Conservation (phyloP, 2,329 filamentous ascomycete genomes). For the Fonsecaea pugnacius region DNA sequence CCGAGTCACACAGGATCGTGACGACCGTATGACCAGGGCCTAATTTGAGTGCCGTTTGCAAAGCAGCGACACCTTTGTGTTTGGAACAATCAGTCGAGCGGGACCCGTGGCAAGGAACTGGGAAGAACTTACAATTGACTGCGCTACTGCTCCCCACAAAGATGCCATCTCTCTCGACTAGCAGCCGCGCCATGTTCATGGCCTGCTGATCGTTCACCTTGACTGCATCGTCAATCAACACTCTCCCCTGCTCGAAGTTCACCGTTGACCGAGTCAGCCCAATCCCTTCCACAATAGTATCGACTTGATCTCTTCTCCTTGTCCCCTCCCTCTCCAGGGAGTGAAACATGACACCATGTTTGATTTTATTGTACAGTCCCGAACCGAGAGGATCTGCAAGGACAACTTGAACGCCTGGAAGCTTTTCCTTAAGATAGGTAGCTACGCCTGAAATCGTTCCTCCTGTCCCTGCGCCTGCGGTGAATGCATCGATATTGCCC, state of each 20-base stretch:
- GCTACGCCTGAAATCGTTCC: slow-evolving; percentile 90
- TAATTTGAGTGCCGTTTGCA: slow-evolving; percentile 52
- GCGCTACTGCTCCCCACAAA: slow-evolving; percentile 93
- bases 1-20: slow-evolving; percentile 57
- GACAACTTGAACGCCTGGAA: slow-evolving; percentile 70
- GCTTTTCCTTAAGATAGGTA: slow-evolving; percentile 74
- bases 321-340: slow-evolving; percentile 88
- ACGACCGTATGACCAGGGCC: slow-evolving; percentile 56
- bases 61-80: slow-evolving; percentile 51
- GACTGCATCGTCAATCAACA: slow-evolving; percentile 87
- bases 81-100: slow-evolving; percentile 19
- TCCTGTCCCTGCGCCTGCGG: slow-evolving; percentile 83
- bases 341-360: slow-evolving; percentile 95
- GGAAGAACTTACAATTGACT: slow-evolving; percentile 74
- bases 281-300: slow-evolving; percentile 94
- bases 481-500: slow-evolving; percentile 79
- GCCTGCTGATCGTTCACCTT: slow-evolving; percentile 88
- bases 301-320: slow-evolving; percentile 83
- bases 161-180: slow-evolving; percentile 93
- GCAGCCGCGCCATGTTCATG: slow-evolving; percentile 89
- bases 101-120: background rate
- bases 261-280: slow-evolving; percentile 92
- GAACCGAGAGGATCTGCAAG: slow-evolving; percentile 94
- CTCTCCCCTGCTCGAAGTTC: slow-evolving; percentile 86
- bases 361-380: slow-evolving; percentile 88